Evolutionary conservation across 495 filamentous ascomycete genomes (phyloP).

Genomic region (Cudoniella acicularis): DNA sequence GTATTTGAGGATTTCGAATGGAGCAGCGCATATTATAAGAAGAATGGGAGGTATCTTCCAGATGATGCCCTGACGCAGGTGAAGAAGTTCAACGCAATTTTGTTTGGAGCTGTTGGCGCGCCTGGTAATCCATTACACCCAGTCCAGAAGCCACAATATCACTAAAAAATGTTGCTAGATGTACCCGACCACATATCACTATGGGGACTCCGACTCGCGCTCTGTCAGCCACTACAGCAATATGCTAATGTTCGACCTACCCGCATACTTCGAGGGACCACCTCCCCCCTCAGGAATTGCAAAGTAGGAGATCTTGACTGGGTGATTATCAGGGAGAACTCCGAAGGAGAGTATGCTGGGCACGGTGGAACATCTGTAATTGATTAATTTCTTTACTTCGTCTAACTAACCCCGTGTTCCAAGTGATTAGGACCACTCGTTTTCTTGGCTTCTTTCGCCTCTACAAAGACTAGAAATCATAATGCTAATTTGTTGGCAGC

Average conservation of each 20-base stretch:
- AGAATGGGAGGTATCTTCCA: slow-evolving; percentile 49
- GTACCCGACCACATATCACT: slow-evolving; percentile 56
- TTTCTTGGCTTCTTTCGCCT: too few relatives aligned
- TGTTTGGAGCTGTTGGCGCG: slow-evolving; percentile 55
- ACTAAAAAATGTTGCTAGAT: slow-evolving; percentile 28
- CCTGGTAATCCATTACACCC: slow-evolving; percentile 35
- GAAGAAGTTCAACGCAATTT: slow-evolving; percentile 51
- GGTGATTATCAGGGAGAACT: slow-evolving; percentile 57
- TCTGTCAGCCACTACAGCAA: slow-evolving; percentile 36
- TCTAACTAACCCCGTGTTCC: too few relatives aligned
- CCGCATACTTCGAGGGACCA: slow-evolving; percentile 43
- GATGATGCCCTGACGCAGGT: slow-evolving; percentile 48
- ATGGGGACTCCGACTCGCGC: slow-evolving; percentile 37
- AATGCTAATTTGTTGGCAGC: too few relatives aligned
- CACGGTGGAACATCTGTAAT: too few relatives aligned
- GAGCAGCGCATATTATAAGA: slow-evolving; percentile 51
- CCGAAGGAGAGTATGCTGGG: slow-evolving; percentile 54
- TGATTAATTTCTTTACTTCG: too few relatives aligned
- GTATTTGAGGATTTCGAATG: slow-evolving; percentile 48
- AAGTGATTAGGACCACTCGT: too few relatives aligned
- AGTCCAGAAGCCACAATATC: neutral
- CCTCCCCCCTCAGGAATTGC: slow-evolving; percentile 46
- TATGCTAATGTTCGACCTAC: slow-evolving; percentile 56
- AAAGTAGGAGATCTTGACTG: slow-evolving; percentile 43
- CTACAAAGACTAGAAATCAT: too few relatives aligned